A percentile compares a stretch with the other conserved stretches of the same genome.
Conservation (phyloP, 1,284 basidiomycete genomes). For the Irpex rosettiformis region DNA sequence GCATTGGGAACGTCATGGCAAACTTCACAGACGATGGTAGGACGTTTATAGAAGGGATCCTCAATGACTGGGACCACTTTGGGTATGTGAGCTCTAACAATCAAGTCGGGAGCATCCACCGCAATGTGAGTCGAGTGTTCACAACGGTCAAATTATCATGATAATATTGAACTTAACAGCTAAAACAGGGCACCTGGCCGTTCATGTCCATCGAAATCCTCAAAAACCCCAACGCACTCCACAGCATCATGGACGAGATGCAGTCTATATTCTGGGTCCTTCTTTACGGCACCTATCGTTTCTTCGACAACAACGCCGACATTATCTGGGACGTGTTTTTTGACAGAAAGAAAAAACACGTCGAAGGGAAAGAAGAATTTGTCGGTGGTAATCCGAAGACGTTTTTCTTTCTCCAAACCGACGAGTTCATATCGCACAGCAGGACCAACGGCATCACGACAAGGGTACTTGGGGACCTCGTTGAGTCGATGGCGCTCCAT, state of each 20-base stretch:
- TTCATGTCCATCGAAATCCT: neutral
- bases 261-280: neutral
- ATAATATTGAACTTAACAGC: no score
- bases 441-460: no score
- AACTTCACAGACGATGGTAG: neutral
- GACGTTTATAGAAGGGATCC: neutral
- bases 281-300: neutral
- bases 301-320: neutral
- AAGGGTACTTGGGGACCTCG: no score
- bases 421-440: no score
- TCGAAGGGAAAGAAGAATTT: no score
- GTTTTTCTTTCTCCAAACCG: no score
- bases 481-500: no score
- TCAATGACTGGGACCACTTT: neutral
- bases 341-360: no score
- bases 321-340: no score
- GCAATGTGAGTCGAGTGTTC: no score
- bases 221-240: neutral
- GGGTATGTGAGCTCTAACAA: neutral
- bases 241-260: neutral
- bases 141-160: no score
- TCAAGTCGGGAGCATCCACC: neutral
- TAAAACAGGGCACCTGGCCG: neutral
- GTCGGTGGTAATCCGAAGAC: no score
- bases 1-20: neutral